Evolutionary conservation across 441 rosid species (phyloP).

Genomic region (Gossypium trilobum): DNA sequence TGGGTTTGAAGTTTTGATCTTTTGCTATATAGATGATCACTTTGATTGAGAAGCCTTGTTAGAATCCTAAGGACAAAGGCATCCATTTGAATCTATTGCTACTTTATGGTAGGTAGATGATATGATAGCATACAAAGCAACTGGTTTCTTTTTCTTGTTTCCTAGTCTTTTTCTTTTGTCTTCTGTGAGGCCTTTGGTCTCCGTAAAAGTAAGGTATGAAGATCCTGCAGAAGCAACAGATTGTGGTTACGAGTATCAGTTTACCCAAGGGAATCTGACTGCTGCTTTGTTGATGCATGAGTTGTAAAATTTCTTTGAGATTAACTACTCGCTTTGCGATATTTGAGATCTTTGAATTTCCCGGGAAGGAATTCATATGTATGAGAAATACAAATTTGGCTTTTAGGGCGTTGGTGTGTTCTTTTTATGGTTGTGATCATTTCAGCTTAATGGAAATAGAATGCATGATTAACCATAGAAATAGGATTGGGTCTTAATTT

Average conservation of each 20-base stretch:
- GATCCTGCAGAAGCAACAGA: neutral
- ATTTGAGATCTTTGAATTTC: neutral
- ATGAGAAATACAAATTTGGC: neutral
- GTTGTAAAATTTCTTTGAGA: neutral
- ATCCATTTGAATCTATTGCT: too few species aligned
- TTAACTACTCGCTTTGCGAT: neutral
- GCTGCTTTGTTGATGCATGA: neutral
- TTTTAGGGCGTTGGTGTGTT: neutral
- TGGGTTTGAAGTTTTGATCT: conserved; percentile 12
- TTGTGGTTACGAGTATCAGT: neutral
- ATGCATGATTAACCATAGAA: neutral
- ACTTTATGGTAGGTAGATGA: too few species aligned
- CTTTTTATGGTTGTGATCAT: neutral
- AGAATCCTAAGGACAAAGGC: neutral
- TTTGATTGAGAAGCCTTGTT: neutral
- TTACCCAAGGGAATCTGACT: neutral
- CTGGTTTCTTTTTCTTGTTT: too few species aligned
- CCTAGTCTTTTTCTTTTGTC: too few species aligned
- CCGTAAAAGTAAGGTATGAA: neutral
- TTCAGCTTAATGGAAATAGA: neutral
- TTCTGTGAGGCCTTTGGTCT: too few species aligned
- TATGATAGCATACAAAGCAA: too few species aligned
- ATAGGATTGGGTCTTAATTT: neutral
- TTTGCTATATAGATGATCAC: neutral
- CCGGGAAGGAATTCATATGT: neutral